These are phyloP conservation scores for Wallacemonas sp. DNA, from an alignment of 208 protist genomes.

Conservation along the genomic window DNA sequence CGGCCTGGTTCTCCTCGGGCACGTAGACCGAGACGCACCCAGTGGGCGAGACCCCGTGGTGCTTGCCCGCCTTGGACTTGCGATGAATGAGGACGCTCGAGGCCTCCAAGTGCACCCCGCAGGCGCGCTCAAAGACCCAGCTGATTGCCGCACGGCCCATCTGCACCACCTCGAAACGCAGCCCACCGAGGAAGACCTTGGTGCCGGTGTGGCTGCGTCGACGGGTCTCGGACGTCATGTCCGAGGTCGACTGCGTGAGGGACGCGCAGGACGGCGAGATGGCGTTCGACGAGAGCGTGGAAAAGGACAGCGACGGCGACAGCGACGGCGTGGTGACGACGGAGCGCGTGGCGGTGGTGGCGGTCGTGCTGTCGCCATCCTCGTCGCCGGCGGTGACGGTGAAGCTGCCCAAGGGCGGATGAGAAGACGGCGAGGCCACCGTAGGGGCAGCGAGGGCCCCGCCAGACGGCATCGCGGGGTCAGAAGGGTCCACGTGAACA, in stretches of 20 bases:
- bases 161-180: conserved; percentile 89
- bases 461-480: no score
- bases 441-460: no score
- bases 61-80: conserved; percentile 49
- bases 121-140: conserved; percentile 73
- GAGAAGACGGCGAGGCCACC: no score
- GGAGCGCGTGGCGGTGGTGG: background rate
- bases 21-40: conserved; percentile 84
- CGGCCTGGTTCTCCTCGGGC: conserved; percentile 44
- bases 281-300: background rate
- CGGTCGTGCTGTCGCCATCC: background rate
- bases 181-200: conserved; percentile 82
- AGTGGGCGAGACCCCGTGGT: conserved; percentile 45
- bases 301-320: background rate
- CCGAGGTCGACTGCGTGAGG: background rate
- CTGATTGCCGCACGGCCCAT: conserved; percentile 58
- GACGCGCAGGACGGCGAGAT: background rate
- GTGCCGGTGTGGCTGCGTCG: conserved; percentile 32
- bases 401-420: background rate
- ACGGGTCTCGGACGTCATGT: background rate
- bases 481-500: no score
- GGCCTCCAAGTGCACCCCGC: conserved; percentile 54
- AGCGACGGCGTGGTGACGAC: background rate
- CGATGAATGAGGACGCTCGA: conserved; percentile 77
- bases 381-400: conserved; percentile 3